Percentiles rank a stretch among this genome's conserved stretches.
These are phyloP conservation scores for Kernera saxatilis DNA, from an alignment of 345 rosid species.

Conservation along the genomic window DNA sequence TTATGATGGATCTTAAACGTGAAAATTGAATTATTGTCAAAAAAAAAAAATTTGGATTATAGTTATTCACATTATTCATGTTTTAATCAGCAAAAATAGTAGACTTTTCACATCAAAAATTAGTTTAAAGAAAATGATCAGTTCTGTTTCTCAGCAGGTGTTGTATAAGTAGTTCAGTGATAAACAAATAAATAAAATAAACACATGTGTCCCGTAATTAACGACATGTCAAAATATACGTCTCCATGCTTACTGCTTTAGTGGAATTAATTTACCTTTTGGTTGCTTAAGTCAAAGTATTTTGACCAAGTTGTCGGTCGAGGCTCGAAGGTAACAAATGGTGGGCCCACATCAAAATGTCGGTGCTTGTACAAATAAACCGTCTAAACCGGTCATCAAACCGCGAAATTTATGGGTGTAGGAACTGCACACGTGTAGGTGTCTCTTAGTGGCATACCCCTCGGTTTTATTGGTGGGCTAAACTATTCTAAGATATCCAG, in stretches of 20 bases:
- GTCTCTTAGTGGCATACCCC: constrained; percentile 19
- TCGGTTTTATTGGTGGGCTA: constrained; percentile 12
- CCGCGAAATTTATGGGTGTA: constrained; percentile 24
- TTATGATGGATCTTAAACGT: no score
- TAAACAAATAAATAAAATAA: neutral
- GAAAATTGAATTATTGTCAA: no score
- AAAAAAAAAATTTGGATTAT: no score
- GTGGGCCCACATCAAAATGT: constrained; percentile 12
- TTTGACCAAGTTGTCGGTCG: constrained; percentile 28
- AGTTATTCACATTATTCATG: no score
- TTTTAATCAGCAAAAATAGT: no score
- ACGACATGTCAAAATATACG: neutral
- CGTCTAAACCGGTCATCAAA: constrained; percentile 15
- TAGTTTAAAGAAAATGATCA: no score
- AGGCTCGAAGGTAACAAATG: neutral
- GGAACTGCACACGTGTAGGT: constrained; percentile 30
- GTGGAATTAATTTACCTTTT: neutral
- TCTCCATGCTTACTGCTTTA: constrained; percentile 1
- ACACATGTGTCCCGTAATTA: constrained; percentile 20
- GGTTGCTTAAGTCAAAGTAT: constrained; percentile 18
- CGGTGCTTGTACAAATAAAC: constrained; percentile 21
- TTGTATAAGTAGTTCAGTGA: neutral
- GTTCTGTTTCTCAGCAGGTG: neutral
- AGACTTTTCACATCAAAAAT: no score
- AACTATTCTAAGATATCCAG: neutral